Evolutionary conservation across 73 alveolate species (phyloP).

Genomic region (Paramecium sexaurelia): DNA sequence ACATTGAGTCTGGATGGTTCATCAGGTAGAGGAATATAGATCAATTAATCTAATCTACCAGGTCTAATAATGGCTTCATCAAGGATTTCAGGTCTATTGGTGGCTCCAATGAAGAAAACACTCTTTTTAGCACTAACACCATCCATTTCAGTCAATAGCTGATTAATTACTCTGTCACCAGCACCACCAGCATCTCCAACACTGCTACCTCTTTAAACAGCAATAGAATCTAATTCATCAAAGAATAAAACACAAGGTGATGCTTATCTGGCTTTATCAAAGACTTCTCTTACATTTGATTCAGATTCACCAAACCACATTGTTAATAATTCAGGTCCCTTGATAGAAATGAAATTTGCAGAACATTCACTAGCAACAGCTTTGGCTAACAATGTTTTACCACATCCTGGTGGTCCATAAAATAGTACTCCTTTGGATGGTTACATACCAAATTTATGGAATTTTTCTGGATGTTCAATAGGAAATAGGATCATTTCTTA

Average conservation of each 20-base stretch:
- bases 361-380: slow-evolving; percentile 89
- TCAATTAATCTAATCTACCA: slow-evolving; percentile 93
- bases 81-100: slow-evolving; percentile 94
- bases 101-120: slow-evolving; percentile 97
- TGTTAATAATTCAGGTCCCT: slow-evolving; percentile 82
- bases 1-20: slow-evolving; percentile 86
- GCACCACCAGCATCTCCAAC: slow-evolving; percentile 96
- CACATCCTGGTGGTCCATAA: slow-evolving; percentile 80
- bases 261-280: slow-evolving; percentile 88
- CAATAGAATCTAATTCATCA: slow-evolving; percentile 89
- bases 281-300: slow-evolving; percentile 90
- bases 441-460: slow-evolving; percentile 83
- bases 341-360: slow-evolving; percentile 82
- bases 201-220: slow-evolving; percentile 83
- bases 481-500: slow-evolving; percentile 98
- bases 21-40: slow-evolving; percentile 96
- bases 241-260: slow-evolving; percentile 92
- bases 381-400: slow-evolving; percentile 74
- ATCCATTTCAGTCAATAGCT: slow-evolving; percentile 96
- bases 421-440: slow-evolving; percentile 76
- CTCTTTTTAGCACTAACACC: slow-evolving; percentile 97
- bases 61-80: slow-evolving; percentile 98
- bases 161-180: slow-evolving; percentile 96
- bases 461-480: slow-evolving; percentile 95
- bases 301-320: slow-evolving; percentile 87